Conservation (phyloP, 164 flowering plant species). For the Magnolia kwangsiensis region DNA sequence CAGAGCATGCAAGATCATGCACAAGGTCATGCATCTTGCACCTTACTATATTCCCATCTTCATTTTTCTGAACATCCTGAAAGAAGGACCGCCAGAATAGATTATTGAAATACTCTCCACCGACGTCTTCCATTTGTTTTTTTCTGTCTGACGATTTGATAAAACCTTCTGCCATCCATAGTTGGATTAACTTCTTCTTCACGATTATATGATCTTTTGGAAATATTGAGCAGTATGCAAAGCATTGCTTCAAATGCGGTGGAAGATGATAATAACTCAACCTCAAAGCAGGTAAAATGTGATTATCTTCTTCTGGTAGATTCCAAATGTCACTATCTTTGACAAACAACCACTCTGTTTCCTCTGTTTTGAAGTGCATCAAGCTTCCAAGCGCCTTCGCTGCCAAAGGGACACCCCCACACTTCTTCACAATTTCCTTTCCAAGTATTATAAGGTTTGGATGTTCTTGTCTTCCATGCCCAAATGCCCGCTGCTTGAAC, state of each 20-base stretch:
- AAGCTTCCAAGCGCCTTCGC: constrained; percentile 15
- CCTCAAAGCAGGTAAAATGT: constrained; percentile 11
- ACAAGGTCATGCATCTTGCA: constrained; percentile 15
- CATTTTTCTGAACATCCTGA: background rate
- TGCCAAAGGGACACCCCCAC: constrained; percentile 19
- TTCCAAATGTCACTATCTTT: constrained; percentile 11
- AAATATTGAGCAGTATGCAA: constrained; percentile 18
- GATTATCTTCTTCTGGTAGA: background rate
- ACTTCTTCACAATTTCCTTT: constrained; percentile 11
- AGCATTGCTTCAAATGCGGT: constrained; percentile 18
- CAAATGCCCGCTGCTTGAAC: constrained; percentile 1
- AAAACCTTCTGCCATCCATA: constrained; percentile 21
- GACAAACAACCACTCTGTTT: constrained; percentile 11
- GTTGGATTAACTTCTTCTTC: constrained; percentile 7
- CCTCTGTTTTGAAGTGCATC: constrained; percentile 7
- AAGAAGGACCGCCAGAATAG: constrained; percentile 10
- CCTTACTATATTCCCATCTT: background rate
- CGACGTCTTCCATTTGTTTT: constrained; percentile 8
- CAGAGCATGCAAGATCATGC: constrained; percentile 12
- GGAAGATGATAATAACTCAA: constrained; percentile 21
- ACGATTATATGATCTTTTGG: constrained; percentile 12
- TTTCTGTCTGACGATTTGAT: background rate
- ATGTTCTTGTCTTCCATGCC: background rate
- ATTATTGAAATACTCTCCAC: constrained; percentile 1
- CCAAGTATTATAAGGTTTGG: constrained; percentile 6